These are phyloP conservation scores for Aspergillus hiratsukae DNA, from an alignment of 2,329 filamentous ascomycete species.

Conservation along the genomic window DNA sequence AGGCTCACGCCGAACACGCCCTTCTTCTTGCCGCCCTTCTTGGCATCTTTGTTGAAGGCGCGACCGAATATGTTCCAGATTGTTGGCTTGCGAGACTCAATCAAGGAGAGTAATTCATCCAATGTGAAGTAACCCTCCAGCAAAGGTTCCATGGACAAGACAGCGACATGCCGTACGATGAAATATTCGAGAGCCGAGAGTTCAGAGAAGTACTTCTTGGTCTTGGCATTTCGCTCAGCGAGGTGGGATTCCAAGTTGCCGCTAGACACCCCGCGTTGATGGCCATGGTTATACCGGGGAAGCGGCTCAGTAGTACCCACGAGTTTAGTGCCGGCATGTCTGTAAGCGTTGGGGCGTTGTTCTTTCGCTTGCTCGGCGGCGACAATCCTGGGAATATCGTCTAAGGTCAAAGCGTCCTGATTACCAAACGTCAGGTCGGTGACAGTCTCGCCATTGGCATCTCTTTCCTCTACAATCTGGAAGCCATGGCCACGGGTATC, in stretches of 20 bases:
- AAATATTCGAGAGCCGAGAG: slow-evolving; percentile 94
- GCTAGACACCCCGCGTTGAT: slow-evolving; percentile 63
- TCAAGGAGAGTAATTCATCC: slow-evolving; percentile 85
- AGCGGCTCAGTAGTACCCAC: slow-evolving; percentile 54
- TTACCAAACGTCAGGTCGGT: slow-evolving; percentile 83
- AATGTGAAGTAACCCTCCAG: slow-evolving; percentile 87
- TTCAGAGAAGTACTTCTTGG: slow-evolving; percentile 90
- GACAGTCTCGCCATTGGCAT: slow-evolving; percentile 62
- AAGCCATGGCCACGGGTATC: slow-evolving; percentile 56
- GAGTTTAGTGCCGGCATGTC: slow-evolving; percentile 69
- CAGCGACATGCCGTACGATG: slow-evolving; percentile 90
- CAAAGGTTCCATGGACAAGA: slow-evolving; percentile 89
- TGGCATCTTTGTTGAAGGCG: slow-evolving; percentile 77
- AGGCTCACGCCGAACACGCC: slow-evolving; percentile 88
- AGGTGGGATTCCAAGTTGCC: slow-evolving; percentile 44
- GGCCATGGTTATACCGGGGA: slow-evolving; percentile 63
- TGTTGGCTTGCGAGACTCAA: slow-evolving; percentile 86
- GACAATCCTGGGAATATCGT: slow-evolving; percentile 94
- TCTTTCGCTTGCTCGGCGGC: slow-evolving; percentile 93
- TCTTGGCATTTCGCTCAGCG: slow-evolving; percentile 53
- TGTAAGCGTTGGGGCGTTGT: slow-evolving; percentile 75
- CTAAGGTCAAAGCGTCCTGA: slow-evolving; percentile 85
- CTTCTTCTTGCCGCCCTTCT: slow-evolving; percentile 78
- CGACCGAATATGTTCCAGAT: slow-evolving; percentile 99
- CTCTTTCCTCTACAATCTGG: slow-evolving; percentile 76